Conservation (phyloP, 2,329 filamentous ascomycete genomes). For the Penicillium janthinellum region DNA sequence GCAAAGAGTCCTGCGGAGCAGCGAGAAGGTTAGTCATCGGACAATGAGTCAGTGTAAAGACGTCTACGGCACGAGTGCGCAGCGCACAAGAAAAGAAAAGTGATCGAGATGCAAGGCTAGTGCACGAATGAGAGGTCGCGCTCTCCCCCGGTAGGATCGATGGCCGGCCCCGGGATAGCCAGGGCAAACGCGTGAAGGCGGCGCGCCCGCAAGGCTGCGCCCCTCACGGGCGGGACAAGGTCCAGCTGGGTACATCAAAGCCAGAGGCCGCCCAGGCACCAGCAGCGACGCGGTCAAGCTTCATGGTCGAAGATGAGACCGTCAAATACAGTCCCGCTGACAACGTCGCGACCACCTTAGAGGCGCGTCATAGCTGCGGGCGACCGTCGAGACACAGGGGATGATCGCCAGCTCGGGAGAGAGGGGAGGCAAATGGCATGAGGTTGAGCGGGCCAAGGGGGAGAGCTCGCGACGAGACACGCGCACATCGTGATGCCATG, state of each 20-base stretch:
- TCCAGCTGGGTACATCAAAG: slow-evolving; percentile 5
- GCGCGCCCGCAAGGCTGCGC: slow-evolving; percentile 28
- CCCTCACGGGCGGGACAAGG: slow-evolving; percentile 1
- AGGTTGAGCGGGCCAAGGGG: slow-evolving; percentile 1
- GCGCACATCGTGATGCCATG: neutral
- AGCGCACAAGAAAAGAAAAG: neutral
- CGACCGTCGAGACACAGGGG: slow-evolving; percentile 27
- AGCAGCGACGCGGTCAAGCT: slow-evolving; percentile 1
- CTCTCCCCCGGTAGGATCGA: slow-evolving; percentile 15
- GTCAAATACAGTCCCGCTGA: slow-evolving; percentile 1
- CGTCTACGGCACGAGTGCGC: neutral
- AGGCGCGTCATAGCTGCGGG: slow-evolving; percentile 33
- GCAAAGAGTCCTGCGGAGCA: slow-evolving; percentile 11
- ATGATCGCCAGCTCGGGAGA: neutral
- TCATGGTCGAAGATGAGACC: slow-evolving; percentile 2
- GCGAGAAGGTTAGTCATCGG: slow-evolving; percentile 24
- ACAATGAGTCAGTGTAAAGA: neutral
- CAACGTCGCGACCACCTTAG: slow-evolving; percentile 17
- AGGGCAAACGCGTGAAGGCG: slow-evolving; percentile 31
- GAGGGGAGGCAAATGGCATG: neutral
- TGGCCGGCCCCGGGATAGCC: slow-evolving; percentile 22
- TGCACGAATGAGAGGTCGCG: slow-evolving; percentile 10
- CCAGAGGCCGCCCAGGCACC: neutral
- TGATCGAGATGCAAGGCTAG: slow-evolving; percentile 5
- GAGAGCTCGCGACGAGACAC: neutral